Evolutionary conservation across 2,329 filamentous ascomycete species (phyloP), one percentile per base, ranked within the genome.

Genomic region (Cordyceps tenuipes): DNA sequence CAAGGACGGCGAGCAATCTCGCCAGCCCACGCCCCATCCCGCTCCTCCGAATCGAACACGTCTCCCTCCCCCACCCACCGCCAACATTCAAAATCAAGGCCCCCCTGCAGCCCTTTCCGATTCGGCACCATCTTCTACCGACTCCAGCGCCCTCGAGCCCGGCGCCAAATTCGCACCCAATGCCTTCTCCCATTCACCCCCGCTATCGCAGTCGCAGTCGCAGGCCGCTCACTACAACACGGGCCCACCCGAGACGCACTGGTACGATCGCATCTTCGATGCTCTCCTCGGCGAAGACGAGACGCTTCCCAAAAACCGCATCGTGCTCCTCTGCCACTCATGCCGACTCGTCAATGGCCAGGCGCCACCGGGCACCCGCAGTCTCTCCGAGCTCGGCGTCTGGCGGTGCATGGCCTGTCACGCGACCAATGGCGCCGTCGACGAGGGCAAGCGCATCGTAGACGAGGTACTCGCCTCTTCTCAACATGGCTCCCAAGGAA

Each of bases 181-280:
- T 64, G 89, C 88, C 1, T 87, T 84, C 64, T 69, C 70, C 26
- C 65, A 69, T 49, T 63, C 69, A 47, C 68, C 70, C 64, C 62
- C 58, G 62, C 47, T 54, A 43, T 63, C 34, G 4, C 23, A 23
- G 23, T 23, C 23, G 23, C 23, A 23, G 23, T 21, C 3, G 17
- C 51, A 29, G 7, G 5, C 7, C 7, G 29, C 29, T 29, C 29
- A 29, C 29, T 29, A 29, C 47, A 57, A 57, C 57, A 8, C 64
- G 2, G 59, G 63, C 46, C 61, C 65, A 60, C 19, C 70, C 21
- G 78, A 79, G 61, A 71, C 85, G 17, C 86, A 89, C 69, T 99
- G 94, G 94, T 99, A 97, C 73, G 94, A 99, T 71, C 85, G 93
- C 60, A 86, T 99, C 57, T 79, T 99, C 61, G 94, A 99, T 68